These are phyloP conservation scores for Entelexis sorbosivorans DNA, from an alignment of 1,139 yeast genomes.

Conservation along the genomic window DNA sequence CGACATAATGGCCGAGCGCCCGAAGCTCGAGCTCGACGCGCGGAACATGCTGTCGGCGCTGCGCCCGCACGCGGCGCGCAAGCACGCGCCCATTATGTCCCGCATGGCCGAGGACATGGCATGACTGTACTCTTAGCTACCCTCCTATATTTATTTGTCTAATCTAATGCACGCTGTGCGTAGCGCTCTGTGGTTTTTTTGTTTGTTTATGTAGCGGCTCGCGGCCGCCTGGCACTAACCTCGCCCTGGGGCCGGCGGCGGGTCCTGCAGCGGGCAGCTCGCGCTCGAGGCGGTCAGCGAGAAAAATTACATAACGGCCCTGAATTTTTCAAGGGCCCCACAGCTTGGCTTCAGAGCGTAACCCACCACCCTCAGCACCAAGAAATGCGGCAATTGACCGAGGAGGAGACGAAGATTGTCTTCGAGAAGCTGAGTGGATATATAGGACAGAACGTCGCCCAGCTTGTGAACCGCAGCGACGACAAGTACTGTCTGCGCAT, in stretches of 20 bases:
- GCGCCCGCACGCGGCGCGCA: not conserved
- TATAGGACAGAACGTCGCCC: slow-evolving; percentile 86
- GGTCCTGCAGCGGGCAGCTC: too few relatives aligned
- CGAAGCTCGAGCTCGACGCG: slow-evolving; percentile 6
- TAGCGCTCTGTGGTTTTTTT: too few relatives aligned
- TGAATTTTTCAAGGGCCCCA: not conserved
- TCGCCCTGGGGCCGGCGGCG: too few relatives aligned
- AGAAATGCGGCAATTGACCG: slow-evolving; percentile 85
- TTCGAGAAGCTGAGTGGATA: slow-evolving; percentile 94
- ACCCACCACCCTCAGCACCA: not conserved
- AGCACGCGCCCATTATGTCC: slow-evolving; percentile 2
- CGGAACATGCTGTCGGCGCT: not conserved
- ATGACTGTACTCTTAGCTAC: not conserved
- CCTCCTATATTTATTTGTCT: not conserved
- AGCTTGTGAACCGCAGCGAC: slow-evolving; percentile 74
- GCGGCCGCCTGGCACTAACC: not conserved
- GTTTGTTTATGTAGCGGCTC: too few relatives aligned
- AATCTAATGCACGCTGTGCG: not conserved
- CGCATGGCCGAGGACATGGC: slow-evolving; percentile 1
- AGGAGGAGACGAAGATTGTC: slow-evolving; percentile 91
- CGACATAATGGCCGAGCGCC: slow-evolving; percentile 9
- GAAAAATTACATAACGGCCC: slow-evolving; percentile 6
- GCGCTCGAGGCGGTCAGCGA: not conserved
- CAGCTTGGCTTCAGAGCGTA: not conserved
- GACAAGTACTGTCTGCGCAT: slow-evolving; percentile 90